Evolutionary conservation across 805 yeast species (phyloP), one percentile per base, ranked within the genome.

Genomic region (Debaryomyces castellii): DNA sequence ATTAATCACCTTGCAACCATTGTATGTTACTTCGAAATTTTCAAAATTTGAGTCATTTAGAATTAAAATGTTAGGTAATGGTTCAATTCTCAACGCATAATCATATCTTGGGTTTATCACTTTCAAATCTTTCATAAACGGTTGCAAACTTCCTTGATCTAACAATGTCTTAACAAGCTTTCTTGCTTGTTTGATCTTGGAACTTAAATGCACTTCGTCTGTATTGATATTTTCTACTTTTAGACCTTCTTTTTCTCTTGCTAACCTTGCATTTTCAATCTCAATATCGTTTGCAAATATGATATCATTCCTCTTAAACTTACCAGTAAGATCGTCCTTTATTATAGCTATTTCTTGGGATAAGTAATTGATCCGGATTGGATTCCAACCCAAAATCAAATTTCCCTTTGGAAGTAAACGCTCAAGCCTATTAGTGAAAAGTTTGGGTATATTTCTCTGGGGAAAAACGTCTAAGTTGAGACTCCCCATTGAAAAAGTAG

Each of bases 61-160:
- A 0, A 89, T 67, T 27, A 58, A 62, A 5, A 64, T 71, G 4
- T 83, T 77, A 0, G 99, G 99, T 37, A 90, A 67, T 1, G 97
- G 98, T 38, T 84, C 78, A 42, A 94, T 62, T 18, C 85, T 74
- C 50, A 92, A 69, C 4, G 81, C 68, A 52, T 83, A 82, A 59
- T 89, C 96, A 55, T 78, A 78, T 47, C 82, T 83, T 71, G 95
- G 80, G 17, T 80, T 69, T 1, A 88, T 72, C 0, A 95, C 87
- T 49, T 88, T 77, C 22, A 80, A 66, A 18, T 72, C 64, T 16
- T 71, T 64, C 2, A 82, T 67, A 58, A 91, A 89, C 10, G 99
- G 99, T 25, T 94, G 86, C 39, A 94, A 62, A 58, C 82, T 86
- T 0, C 94, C 94, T 65, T 94, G 99, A 58, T 89, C 96, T 10